Evolutionary conservation across 768 basidiomycete genomes (phyloP).

Genomic region (Pilatotrama ljubarskyi): DNA sequence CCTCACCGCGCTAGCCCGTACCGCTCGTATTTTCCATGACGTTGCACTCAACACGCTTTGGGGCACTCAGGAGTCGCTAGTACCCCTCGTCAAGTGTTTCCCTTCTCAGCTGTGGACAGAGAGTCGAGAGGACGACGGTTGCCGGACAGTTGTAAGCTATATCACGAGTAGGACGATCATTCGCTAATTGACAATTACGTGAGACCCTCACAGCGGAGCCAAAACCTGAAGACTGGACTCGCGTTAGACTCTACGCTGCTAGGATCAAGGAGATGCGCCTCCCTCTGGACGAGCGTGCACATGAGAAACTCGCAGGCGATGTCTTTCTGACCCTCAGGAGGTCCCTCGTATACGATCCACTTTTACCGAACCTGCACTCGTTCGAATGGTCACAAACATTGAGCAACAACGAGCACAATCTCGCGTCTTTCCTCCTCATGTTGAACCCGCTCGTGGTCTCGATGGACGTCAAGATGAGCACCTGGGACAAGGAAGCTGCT

Average conservation of each 20-base stretch:
- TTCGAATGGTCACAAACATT: conserved; percentile 6
- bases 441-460: conserved; percentile 5
- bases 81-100: conserved; percentile 10
- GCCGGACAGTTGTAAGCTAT: not conserved
- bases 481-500: not conserved
- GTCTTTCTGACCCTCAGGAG: not conserved
- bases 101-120: not conserved
- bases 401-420: not conserved
- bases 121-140: not conserved
- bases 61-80: conserved; percentile 3
- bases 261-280: not conserved
- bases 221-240: conserved; percentile 12
- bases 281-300: not conserved
- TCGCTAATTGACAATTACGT: not conserved
- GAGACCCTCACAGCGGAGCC: conserved; percentile 5
- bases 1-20: conserved; percentile 8
- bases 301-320: not conserved
- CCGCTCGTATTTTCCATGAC: conserved; percentile 6
- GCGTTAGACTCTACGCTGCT: conserved; percentile 10
- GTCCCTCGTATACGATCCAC: not conserved
- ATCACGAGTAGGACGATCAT: not conserved
- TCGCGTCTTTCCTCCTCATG: conserved; percentile 8
- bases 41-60: conserved; percentile 19
- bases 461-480: conserved; percentile 1
- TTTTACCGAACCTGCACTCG: conserved; percentile 14